phyloP scores from a whole-genome alignment of 2,329 filamentous ascomycete species.

The Diplodia mutila region DNA sequence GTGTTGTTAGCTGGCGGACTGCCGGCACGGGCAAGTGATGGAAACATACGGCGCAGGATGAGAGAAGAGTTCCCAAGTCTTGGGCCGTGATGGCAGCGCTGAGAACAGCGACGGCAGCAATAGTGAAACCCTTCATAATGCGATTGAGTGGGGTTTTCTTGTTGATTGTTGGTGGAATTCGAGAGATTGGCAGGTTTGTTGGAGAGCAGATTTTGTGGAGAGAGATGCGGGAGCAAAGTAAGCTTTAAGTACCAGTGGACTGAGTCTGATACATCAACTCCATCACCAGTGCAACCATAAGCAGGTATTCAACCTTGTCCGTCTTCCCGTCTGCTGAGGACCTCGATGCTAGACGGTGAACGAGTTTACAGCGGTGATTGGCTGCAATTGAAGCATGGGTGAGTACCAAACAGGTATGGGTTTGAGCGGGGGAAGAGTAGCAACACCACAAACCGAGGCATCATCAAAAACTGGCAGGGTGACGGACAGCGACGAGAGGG shows the following conservation, averaged over 20 bases:
- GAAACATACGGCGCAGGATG: slow-evolving; percentile 7
- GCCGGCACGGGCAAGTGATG: not conserved
- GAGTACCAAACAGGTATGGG: not conserved
- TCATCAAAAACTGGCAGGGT: not conserved
- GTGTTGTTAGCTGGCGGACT: not conserved
- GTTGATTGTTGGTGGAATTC: not conserved
- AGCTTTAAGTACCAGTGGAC: not conserved
- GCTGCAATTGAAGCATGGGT: not conserved
- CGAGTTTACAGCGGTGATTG: not conserved
- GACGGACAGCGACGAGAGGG: slow-evolving; percentile 2
- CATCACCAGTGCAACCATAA: not conserved
- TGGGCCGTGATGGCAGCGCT: slow-evolving; percentile 14
- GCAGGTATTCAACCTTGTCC: not conserved
- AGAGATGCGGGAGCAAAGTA: not conserved
- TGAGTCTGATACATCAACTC: not conserved
- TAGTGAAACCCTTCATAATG: slow-evolving; percentile 19
- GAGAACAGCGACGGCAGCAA: slow-evolving; percentile 3
- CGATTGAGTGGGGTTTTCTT: not conserved
- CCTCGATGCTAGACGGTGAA: not conserved
- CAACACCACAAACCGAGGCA: slow-evolving; percentile 16
- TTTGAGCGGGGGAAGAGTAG: not conserved
- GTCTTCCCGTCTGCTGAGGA: not conserved
- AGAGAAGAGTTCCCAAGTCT: slow-evolving; percentile 14
- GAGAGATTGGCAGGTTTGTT: not conserved
- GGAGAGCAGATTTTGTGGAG: not conserved